Conservation (phyloP, 768 basidiomycete genomes). For the Xerocomellus chrysenteron region DNA sequence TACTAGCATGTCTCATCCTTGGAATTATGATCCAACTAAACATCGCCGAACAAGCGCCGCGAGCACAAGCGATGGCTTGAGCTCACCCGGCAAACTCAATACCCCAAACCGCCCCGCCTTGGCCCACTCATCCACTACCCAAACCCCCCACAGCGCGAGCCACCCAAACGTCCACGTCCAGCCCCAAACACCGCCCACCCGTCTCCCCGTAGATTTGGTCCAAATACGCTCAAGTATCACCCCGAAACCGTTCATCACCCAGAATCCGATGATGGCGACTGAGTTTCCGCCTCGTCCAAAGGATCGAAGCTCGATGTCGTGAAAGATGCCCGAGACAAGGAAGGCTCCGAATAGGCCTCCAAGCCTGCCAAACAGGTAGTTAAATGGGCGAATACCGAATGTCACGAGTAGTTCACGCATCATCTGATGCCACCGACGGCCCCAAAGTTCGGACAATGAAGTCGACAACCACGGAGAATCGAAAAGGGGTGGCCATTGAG, state of each 20-base stretch:
- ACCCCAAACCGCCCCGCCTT: background rate
- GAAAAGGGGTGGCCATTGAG: too few relatives aligned
- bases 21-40: background rate
- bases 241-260: too few relatives aligned
- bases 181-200: too few relatives aligned
- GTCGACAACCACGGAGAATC: too few relatives aligned
- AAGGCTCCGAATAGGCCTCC: conserved; percentile 59
- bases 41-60: conserved; percentile 23
- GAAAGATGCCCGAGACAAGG: conserved; percentile 54
- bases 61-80: conserved; percentile 17
- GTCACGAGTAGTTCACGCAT: conserved; percentile 54
- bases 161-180: too few relatives aligned
- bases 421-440: conserved; percentile 29
- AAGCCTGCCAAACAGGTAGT: conserved; percentile 44
- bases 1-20: too few relatives aligned
- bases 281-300: conserved; percentile 37
- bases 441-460: too few relatives aligned
- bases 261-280: too few relatives aligned
- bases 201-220: too few relatives aligned
- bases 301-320: conserved; percentile 55
- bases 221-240: too few relatives aligned
- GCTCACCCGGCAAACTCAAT: conserved; percentile 4
- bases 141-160: too few relatives aligned
- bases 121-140: too few relatives aligned
- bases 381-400: conserved; percentile 46